Base-by-base conservation (phyloP, 345 rosid genomes). In the Erysimum cheiranthoides region DNA sequence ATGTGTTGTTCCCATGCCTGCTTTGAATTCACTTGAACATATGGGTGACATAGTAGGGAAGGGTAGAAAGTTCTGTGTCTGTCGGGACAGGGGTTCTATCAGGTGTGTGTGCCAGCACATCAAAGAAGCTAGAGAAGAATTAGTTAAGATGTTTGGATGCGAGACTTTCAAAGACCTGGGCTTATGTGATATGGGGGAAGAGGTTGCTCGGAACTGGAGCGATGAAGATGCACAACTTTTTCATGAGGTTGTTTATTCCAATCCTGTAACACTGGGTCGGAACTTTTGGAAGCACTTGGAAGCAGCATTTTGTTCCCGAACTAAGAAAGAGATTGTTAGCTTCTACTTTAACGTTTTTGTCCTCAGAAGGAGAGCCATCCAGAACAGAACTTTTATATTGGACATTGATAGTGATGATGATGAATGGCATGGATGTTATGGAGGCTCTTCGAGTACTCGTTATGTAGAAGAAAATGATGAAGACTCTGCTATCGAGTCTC, bases 351-450 rank as follows among this genome's bases (percentile, higher is more conserved):
- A 89, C 63, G 91, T 89, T 10, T 91, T 88, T 63, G 76, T 86
- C 76, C 84, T 91, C 38, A 77, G 74, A 59, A 73, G 81, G 67
- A 86, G 95, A 46, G 91, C 89, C 67, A 73, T 71, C 34, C 97
- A 91, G 84, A 91, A 91, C 78, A 82, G 91, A 54, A 80, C 74
- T 42, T 74, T 78, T 51, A 75, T 83, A 0, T 43, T 72, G 74
- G 84, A 86, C 66, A 70, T 84, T 21, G 97, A 92, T 68, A 92
- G 97, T 31, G 97, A 91, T 81, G 88, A 91, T 61, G 97, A 91
- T 62, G 93, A 89, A 71, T 89, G 93, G 92, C 91, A 83, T 62
- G 82, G 61, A 35, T 67, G 73, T 50, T 64, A 76, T 46, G 76
- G 74, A 36, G 61, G 68, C 32, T 17, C 79, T 27, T 61, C 31